Base-by-base conservation (phyloP, 2,329 filamentous ascomycete genomes). In the Aspergillus novofumigatus region DNA sequence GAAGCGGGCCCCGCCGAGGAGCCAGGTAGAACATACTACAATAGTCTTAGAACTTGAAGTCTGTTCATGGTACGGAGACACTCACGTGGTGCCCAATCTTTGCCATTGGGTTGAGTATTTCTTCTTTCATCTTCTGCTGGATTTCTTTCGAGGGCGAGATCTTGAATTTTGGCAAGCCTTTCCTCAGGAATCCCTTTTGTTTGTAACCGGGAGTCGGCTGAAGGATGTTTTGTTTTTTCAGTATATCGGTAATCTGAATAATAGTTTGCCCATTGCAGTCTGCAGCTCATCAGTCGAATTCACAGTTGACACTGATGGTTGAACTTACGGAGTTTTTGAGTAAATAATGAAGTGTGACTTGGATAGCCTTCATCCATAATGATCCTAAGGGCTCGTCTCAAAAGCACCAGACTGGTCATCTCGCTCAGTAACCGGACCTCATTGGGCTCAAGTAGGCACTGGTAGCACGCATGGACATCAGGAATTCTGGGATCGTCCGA, bases 401-500 rank as follows among this genome's bases (percentile, higher is more conserved):
- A 38, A 6, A 72, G 59, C 6, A 67, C 65, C 3, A 72, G 56
- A 10, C 64, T 67, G 47, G 61, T 60, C 59, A 73, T 65, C 50
- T 70, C 63, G 29, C 57, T 53, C 26, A 71, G 53, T 44, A 70
- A 23, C n/a, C 62, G 41, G n/a, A 51, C 51, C 53, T 72, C 70
- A 14, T 64, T 58, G 8, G 65, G 64, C 38, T 66, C 62, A 23
- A 78, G 63, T n/a, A 80, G 64, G 58, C 79, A 81, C 29, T 66
- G 64, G 60, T 80, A 81, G 66, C 79, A 81, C 17, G 72, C 70
- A 62, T 81, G 77, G n/a, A 69, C 58, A 28, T 70, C 64, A 32
- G 76, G 74, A 21, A 80, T 59, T 32, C 72, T 72, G 9, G 67
- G 63, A 60, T 80, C 77, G n/a, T 69, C 59, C 1, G 55, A 42